A percentile compares a stretch with the other conserved stretches of the same genome.
Evolutionary conservation across 345 rosid species (phyloP).

Genomic region (Hibiscus tridactylites): DNA sequence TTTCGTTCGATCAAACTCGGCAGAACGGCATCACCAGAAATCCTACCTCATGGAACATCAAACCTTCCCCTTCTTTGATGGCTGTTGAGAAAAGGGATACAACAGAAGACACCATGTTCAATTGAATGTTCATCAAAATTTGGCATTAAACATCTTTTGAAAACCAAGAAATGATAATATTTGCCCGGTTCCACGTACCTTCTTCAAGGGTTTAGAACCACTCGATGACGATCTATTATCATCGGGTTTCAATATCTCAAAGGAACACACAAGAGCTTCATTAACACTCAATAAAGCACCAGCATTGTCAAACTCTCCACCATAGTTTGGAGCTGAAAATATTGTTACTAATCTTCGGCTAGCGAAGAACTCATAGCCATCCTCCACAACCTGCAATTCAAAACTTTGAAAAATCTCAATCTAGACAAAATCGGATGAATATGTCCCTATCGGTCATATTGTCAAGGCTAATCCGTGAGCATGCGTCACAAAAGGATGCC

Average conservation of each 20-base stretch:
- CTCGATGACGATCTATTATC: constrained; percentile 31
- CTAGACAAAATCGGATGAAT: neutral
- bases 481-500: neutral
- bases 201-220: constrained; percentile 42
- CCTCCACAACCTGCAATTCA: constrained; percentile 84
- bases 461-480: neutral
- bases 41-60: constrained; percentile 10
- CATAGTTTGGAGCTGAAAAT: constrained; percentile 98
- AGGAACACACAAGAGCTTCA: constrained; percentile 70
- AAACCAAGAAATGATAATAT: neutral
- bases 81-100: constrained; percentile 25
- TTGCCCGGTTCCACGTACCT: constrained; percentile 37
- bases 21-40: neutral
- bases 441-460: neutral
- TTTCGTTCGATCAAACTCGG: neutral
- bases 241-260: constrained; percentile 83
- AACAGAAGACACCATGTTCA: constrained; percentile 5
- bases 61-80: constrained; percentile 30
- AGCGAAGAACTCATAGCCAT: constrained; percentile 93
- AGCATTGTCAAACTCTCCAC: constrained; percentile 98
- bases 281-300: constrained; percentile 86
- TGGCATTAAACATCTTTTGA: neutral
- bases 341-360: constrained; percentile 79
- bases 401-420: constrained; percentile 9
- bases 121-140: neutral